Evolutionary conservation across 2,329 filamentous ascomycete genomes (phyloP), one percentile per base, ranked within the genome.

Genomic region (Parastagonospora avenae): DNA sequence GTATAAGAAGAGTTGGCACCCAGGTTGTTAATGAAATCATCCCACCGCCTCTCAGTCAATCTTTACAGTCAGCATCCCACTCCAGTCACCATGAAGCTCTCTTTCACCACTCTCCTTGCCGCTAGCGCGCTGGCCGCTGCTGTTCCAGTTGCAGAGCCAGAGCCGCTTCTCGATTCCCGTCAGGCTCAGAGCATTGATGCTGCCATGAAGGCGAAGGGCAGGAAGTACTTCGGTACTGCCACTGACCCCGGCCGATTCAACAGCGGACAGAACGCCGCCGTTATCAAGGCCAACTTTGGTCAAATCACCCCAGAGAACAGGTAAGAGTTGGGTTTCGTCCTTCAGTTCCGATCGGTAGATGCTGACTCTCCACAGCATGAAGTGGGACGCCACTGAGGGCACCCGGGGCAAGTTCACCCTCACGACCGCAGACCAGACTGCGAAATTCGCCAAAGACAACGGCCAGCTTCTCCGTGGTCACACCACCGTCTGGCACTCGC

Each of bases 271-370:
- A 84, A 80, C 51, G 78, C 79, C 14, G 80, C 78, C 48, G 80
- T 87, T 63, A 84, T 89, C 71, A 80, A 81, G 62, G 76, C 79
- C 41, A 77, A 87, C 71, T 89, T 88, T 55, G 85, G 86, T 39
- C 81, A 85, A 66, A 75, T 89, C 33, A 88, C 86, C 0, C 81
- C 82, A 1, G 87, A 90, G 77, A 89, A 90, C 78, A 71, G 66
- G 71, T 72, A 50, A 32, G 48, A 9, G 7, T 11, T 28, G 6
- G 8, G 2, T 12, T 27, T 10, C 8, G 10, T 7, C 24, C 2
- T 16, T 9, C 8, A 8, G 9, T 10, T 10, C 5, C 12, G 19
- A 24, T 24, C 12, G n/a, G 4, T 24, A 12, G 12, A 27, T 27
- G 19, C 19, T 54, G 16, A 55, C 12, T n/a, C 4, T 9, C 16